Evolutionary conservation across 2,329 filamentous ascomycete genomes (phyloP), one percentile per base, ranked within the genome.

Genomic region (Hymenoscyphus repandus): DNA sequence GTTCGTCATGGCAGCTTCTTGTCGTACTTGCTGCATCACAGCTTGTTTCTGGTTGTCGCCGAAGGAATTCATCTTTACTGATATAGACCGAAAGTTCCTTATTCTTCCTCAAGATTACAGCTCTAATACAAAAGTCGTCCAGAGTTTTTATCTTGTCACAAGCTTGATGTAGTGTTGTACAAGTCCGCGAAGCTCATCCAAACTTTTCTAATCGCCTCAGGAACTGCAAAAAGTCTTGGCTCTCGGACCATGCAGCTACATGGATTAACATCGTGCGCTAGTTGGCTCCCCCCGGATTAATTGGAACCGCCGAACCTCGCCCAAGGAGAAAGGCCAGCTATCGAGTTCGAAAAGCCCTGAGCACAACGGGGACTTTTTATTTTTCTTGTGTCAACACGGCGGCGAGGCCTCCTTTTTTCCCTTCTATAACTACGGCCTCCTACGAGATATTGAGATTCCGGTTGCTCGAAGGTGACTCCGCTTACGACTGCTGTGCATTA

Each of bases 1-100:
- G 62, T 90, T 90, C 62, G 73, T 75, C 60, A 87, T 73, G 68
- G 77, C 67, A 73, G 76, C 70, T 77, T 72, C 73, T 82, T 85
- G 67, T 78, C 71, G 49, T 70, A 66, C 58, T 72, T 75, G 66
- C 55, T 82, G 77, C 80, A 83, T 83, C 51, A 59, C 66, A 58
- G 55, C 56, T 13, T 58, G 41, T 52, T 65, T 66, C n/a, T 58
- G 59, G 53, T 66, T 63, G 17, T 49, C 49, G 38, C 46, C 38
- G 36, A 55, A 52, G 38, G 61, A 61, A 36, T 55, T 57, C 18
- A 62, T 45, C 13, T 53, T 52, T 45, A 51, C 60, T 59, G 57
- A 52, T 51, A n/a, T n/a, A n/a, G n/a, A n/a, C n/a, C n/a, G n/a
- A n/a, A n/a, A n/a, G n/a, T n/a, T n/a, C n/a, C n/a, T n/a, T n/a